phyloP scores from a whole-genome alignment of 2,329 filamentous ascomycete species.

The Fusarium kyushuense region DNA sequence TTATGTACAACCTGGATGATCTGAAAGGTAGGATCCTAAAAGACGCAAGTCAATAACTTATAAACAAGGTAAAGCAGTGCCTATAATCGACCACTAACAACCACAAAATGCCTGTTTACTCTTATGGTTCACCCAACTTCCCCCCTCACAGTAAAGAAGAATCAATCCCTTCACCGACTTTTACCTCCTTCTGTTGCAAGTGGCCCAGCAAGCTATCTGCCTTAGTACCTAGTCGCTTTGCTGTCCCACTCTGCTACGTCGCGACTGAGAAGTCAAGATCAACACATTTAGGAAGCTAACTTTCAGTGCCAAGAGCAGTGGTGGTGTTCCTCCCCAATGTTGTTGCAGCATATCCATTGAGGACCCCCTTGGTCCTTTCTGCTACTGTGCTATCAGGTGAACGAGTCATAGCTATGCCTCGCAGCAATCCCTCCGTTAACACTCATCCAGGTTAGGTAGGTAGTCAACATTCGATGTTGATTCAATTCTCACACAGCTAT shows the following conservation, averaged over 20 bases:
- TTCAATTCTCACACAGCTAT: neutral
- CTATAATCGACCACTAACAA: constrained; percentile 18
- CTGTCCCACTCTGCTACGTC: constrained; percentile 42
- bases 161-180: constrained; percentile 51
- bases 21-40: constrained; percentile 32
- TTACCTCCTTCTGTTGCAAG: constrained; percentile 43
- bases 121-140: constrained; percentile 40
- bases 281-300: constrained; percentile 30
- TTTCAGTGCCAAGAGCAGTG: constrained; percentile 25
- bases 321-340: constrained; percentile 39
- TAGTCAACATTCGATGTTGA: neutral
- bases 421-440: neutral
- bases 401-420: neutral
- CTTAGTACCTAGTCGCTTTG: constrained; percentile 31
- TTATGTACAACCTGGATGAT: constrained; percentile 6
- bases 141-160: constrained; percentile 35
- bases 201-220: constrained; percentile 39
- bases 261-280: constrained; percentile 45
- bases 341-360: constrained; percentile 6
- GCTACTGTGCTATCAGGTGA: neutral
- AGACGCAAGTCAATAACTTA: constrained; percentile 16
- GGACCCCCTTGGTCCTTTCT: constrained; percentile 8
- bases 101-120: constrained; percentile 19
- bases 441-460: no score
- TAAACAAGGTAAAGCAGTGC: constrained; percentile 17